phyloP scores from a whole-genome alignment of 345 rosid genomes.

The Melaleuca quinquenervia region DNA sequence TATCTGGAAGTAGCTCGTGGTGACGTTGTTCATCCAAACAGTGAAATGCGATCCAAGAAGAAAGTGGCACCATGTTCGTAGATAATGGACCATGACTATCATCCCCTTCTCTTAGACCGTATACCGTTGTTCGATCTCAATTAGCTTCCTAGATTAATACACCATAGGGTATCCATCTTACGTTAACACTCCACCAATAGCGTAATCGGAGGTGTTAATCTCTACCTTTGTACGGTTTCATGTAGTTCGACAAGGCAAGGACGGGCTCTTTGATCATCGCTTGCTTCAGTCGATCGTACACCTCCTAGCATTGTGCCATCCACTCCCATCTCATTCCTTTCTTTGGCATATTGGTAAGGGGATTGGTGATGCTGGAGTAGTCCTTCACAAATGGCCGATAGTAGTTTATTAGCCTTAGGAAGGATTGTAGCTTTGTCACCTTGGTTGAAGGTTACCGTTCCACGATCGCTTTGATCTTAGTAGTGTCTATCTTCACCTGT shows the following conservation, averaged over 20 bases:
- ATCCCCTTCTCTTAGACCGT: not conserved
- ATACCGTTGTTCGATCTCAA: not conserved
- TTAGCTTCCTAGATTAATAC: not conserved
- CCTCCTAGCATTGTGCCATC: not conserved
- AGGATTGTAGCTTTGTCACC: not conserved
- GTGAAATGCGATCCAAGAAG: not conserved
- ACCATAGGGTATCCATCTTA: not conserved
- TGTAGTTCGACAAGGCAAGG: not conserved
- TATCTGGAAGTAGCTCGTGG: not conserved
- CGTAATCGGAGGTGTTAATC: not conserved
- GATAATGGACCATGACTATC: not conserved
- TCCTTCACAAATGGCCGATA: not conserved
- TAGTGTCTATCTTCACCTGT: not conserved
- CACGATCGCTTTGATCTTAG: not conserved
- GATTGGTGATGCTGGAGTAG: not conserved
- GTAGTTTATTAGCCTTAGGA: not conserved
- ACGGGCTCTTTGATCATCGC: not conserved
- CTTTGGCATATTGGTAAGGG: not conserved
- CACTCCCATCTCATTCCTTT: not conserved
- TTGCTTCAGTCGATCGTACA: not conserved
- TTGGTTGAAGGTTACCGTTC: not conserved
- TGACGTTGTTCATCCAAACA: not conserved
- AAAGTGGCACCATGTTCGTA: not conserved
- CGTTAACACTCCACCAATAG: not conserved
- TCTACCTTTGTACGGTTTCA: not conserved